Percentiles rank a stretch among this genome's conserved stretches.
Evolutionary conservation across 352 stramenopile species (phyloP).

Genomic region (Globisporangium iwayamae): DNA sequence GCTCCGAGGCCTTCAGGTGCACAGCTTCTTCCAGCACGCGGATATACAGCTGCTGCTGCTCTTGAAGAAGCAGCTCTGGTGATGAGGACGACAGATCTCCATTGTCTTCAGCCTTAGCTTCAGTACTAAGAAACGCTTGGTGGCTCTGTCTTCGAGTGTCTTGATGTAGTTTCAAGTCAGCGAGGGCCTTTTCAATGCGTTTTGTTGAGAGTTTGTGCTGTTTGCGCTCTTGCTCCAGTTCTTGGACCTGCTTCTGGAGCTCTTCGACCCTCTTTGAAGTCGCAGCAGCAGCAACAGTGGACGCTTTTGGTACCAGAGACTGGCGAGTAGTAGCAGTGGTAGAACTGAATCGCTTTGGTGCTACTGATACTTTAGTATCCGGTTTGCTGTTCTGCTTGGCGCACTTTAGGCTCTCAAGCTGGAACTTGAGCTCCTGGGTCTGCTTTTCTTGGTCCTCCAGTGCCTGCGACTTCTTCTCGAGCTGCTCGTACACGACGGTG

Average conservation of each 20-base stretch:
- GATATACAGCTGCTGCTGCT: slow-evolving; percentile 63
- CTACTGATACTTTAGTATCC: slow-evolving; percentile 1
- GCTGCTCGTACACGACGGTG: slow-evolving; percentile 63
- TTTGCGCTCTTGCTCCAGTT: slow-evolving; percentile 40
- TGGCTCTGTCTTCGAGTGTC: slow-evolving; percentile 14
- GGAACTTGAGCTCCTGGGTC: slow-evolving; percentile 34
- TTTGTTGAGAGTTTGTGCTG: slow-evolving; percentile 31
- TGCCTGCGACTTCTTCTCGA: slow-evolving; percentile 50
- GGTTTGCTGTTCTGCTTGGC: slow-evolving; percentile 11
- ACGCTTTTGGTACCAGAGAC: background rate
- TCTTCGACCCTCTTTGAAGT: slow-evolving; percentile 24
- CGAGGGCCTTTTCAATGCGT: slow-evolving; percentile 33
- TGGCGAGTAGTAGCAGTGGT: background rate
- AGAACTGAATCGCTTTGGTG: background rate
- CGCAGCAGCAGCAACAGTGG: slow-evolving; percentile 6
- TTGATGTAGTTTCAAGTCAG: slow-evolving; percentile 38
- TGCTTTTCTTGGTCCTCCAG: slow-evolving; percentile 36
- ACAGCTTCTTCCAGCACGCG: slow-evolving; percentile 75
- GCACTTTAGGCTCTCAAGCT: slow-evolving; percentile 39
- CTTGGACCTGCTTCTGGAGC: slow-evolving; percentile 34
- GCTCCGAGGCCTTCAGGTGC: slow-evolving; percentile 64
- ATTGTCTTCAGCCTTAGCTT: background rate
- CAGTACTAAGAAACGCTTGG: background rate
- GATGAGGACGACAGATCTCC: slow-evolving; percentile 2
- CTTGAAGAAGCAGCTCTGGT: slow-evolving; percentile 14